These are phyloP conservation scores for Chrysoporthe deuterocubensis DNA, from an alignment of 2,329 filamentous ascomycete species.

Conservation along the genomic window DNA sequence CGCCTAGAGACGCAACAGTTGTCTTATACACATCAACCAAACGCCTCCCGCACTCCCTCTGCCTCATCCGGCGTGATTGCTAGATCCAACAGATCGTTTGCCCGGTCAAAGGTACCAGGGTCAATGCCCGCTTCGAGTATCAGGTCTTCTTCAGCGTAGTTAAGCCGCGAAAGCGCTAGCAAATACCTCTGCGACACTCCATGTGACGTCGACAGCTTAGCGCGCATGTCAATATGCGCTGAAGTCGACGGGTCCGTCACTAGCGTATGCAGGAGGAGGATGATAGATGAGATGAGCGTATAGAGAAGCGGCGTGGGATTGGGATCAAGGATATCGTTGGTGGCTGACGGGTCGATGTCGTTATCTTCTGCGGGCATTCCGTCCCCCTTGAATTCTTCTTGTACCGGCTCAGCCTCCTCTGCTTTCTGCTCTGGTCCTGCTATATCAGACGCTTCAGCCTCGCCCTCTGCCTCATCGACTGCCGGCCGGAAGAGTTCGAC, in stretches of 20 bases:
- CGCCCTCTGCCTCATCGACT: not conserved
- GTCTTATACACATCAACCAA: constrained; percentile 34
- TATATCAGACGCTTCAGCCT: not conserved
- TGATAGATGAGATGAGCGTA: constrained; percentile 52
- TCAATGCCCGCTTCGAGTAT: constrained; percentile 79
- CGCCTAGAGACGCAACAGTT: not conserved
- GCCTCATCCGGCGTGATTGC: constrained; percentile 76
- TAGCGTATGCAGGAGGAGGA: constrained; percentile 56
- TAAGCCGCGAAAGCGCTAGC: constrained; percentile 79
- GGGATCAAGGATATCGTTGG: constrained; percentile 12
- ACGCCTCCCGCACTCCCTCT: constrained; percentile 45
- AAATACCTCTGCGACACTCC: constrained; percentile 83
- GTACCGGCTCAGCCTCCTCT: not conserved
- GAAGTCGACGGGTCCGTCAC: constrained; percentile 53
- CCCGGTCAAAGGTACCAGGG: constrained; percentile 77
- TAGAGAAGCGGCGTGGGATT: constrained; percentile 41
- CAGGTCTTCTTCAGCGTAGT: constrained; percentile 78
- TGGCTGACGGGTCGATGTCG: constrained; percentile 27
- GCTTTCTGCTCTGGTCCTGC: not conserved
- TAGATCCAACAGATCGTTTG: constrained; percentile 80
- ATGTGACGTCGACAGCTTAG: constrained; percentile 70
- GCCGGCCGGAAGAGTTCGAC: constrained; percentile 18
- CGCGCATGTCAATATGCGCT: constrained; percentile 62
- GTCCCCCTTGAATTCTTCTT: not conserved
- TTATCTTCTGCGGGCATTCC: not conserved